Conservation (phyloP, 2,329 filamentous ascomycete genomes). For the Phaeophleospora eucalypticola region DNA sequence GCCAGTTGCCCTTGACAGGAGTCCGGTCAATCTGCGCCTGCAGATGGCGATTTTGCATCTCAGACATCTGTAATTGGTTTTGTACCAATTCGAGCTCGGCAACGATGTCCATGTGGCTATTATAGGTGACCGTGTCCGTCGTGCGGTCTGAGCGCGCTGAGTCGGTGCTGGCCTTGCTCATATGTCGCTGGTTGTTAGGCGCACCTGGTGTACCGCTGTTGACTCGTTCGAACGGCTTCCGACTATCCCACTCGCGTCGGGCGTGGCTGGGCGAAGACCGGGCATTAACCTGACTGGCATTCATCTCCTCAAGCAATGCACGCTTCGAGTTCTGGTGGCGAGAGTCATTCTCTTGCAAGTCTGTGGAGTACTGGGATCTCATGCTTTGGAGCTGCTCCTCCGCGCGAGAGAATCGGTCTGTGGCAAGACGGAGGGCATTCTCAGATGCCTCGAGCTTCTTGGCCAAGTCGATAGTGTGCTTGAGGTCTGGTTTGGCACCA, state of each 20-base stretch:
- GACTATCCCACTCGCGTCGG: slow-evolving; percentile 55
- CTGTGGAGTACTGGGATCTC: slow-evolving; percentile 68
- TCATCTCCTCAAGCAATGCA: slow-evolving; percentile 79
- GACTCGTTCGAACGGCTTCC: slow-evolving; percentile 66
- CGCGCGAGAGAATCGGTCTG: slow-evolving; percentile 73
- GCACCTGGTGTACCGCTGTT: slow-evolving; percentile 53
- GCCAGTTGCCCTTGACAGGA: slow-evolving; percentile 55
- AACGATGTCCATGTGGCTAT: slow-evolving; percentile 85
- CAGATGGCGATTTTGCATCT: slow-evolving; percentile 93
- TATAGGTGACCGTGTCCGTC: slow-evolving; percentile 75
- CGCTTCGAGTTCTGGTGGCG: slow-evolving; percentile 63
- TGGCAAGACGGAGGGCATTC: slow-evolving; percentile 77
- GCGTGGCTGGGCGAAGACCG: slow-evolving; percentile 71
- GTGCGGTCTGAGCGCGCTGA: slow-evolving; percentile 82
- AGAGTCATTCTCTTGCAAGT: slow-evolving; percentile 61
- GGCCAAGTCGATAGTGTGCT: slow-evolving; percentile 67
- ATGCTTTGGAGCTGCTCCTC: slow-evolving; percentile 78
- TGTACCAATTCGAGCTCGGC: slow-evolving; percentile 87
- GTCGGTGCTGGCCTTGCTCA: slow-evolving; percentile 64
- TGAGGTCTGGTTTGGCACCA: slow-evolving; percentile 64
- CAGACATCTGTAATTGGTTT: slow-evolving; percentile 85
- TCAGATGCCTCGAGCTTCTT: slow-evolving; percentile 85
- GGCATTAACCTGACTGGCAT: slow-evolving; percentile 70
- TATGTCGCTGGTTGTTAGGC: slow-evolving; percentile 65
- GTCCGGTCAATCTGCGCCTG: slow-evolving; percentile 77